phyloP scores from a whole-genome alignment of 257 asterid genomes.

The Striga asiatica region DNA sequence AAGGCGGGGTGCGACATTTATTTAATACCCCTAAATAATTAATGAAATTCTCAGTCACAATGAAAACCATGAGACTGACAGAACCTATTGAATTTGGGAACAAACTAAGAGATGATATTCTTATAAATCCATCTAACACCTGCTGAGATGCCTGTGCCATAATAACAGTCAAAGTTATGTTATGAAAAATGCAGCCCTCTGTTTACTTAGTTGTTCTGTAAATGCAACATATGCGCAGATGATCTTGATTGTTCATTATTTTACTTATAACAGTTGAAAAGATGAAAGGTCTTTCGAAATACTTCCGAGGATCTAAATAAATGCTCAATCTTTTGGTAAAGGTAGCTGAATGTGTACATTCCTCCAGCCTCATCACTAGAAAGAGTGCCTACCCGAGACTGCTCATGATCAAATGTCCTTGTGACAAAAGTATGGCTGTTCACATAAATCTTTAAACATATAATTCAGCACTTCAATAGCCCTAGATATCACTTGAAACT shows the following conservation, averaged over 20 bases:
- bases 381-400: neutral
- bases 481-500: too few species aligned
- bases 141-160: conserved; percentile 18
- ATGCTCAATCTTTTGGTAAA: neutral
- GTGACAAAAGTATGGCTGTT: neutral
- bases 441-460: too few species aligned
- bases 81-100: conserved; percentile 18
- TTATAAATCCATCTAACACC: conserved; percentile 13
- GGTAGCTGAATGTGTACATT: neutral
- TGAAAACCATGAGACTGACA: conserved; percentile 16
- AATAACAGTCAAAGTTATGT: conserved; percentile 16
- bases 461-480: too few species aligned
- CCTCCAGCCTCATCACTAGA: neutral
- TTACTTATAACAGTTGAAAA: neutral
- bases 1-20: too few species aligned
- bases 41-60: neutral
- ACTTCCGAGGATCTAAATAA: neutral
- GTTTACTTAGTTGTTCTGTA: conserved; percentile 13
- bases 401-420: neutral
- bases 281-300: conserved; percentile 10
- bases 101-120: conserved; percentile 12
- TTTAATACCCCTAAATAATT: too few species aligned
- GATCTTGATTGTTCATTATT: conserved; percentile 8
- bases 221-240: conserved; percentile 7
- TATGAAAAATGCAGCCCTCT: conserved; percentile 14